A percentile compares a stretch with the other conserved stretches of the same genome.
Conservation (phyloP, 129 eudicot genomes). For the Tanacetum coccineum region DNA sequence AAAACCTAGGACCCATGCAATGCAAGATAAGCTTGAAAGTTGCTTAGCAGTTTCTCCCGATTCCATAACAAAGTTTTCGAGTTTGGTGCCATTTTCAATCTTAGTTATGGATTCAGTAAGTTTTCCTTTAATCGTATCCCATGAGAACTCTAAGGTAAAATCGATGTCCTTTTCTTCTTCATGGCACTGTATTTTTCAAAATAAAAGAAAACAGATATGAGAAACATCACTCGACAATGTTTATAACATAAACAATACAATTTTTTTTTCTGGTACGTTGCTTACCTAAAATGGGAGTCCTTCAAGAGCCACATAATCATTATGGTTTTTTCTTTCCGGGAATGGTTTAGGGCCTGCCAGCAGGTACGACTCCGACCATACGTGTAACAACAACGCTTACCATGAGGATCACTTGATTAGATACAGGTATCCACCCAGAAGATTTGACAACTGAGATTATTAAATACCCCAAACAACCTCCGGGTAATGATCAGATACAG, state of each 20-base stretch:
- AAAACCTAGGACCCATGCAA: slow-evolving; percentile 74
- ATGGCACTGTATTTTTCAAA: slow-evolving; percentile 43
- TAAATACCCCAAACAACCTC: too few species aligned
- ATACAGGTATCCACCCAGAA: too few species aligned
- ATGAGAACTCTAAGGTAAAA: slow-evolving; percentile 44
- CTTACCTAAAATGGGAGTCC: slow-evolving; percentile 78
- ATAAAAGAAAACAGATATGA: too few species aligned
- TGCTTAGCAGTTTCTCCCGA: slow-evolving; percentile 32
- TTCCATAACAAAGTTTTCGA: slow-evolving; percentile 30
- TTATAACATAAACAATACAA: too few species aligned
- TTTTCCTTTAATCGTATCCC: slow-evolving; percentile 74
- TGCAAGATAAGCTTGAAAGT: slow-evolving; percentile 70
- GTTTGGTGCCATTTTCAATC: slow-evolving; percentile 35
- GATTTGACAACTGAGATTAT: too few species aligned
- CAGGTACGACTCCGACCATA: too few species aligned
- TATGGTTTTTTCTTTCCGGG: slow-evolving; percentile 39
- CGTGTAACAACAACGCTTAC: too few species aligned
- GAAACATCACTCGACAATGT: not conserved
- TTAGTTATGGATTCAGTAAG: slow-evolving; percentile 54
- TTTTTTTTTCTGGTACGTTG: slow-evolving; percentile 47
- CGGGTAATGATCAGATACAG: too few species aligned
- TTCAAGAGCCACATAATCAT: slow-evolving; percentile 37
- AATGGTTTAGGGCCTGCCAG: slow-evolving; percentile 37
- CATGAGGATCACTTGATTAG: too few species aligned
- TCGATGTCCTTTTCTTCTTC: slow-evolving; percentile 40